Percentiles rank a stretch among this genome's conserved stretches.
phyloP scores from a whole-genome alignment of 2,329 filamentous ascomycete genomes.

The Cyphellophora europaea region DNA sequence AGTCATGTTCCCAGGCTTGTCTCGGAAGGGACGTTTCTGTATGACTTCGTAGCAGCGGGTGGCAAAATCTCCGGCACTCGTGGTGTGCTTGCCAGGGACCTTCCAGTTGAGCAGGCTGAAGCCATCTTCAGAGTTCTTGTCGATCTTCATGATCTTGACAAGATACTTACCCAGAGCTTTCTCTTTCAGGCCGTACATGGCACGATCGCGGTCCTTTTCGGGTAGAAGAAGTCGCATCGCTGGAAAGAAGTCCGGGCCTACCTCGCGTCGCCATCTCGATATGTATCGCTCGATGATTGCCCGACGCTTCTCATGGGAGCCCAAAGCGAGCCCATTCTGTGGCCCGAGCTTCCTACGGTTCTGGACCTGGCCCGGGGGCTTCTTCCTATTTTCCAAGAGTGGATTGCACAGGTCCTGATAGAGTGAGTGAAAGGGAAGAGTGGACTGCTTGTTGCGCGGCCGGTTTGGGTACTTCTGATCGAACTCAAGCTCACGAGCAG shows the following conservation, averaged over 20 bases:
- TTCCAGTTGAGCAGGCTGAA: constrained; percentile 87
- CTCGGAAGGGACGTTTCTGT: constrained; percentile 70
- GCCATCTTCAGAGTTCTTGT: constrained; percentile 81
- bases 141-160: constrained; percentile 88
- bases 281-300: constrained; percentile 83
- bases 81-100: constrained; percentile 60
- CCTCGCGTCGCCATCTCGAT: constrained; percentile 72
- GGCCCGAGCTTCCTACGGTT: constrained; percentile 51
- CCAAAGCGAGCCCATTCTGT: constrained; percentile 40
- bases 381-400: constrained; percentile 66
- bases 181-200: constrained; percentile 92
- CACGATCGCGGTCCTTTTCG: constrained; percentile 83
- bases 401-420: constrained; percentile 75
- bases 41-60: constrained; percentile 81
- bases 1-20: constrained; percentile 64
- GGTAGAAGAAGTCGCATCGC: constrained; percentile 85
- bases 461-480: constrained; percentile 64
- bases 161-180: constrained; percentile 79
- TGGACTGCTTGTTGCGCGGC: constrained; percentile 70
- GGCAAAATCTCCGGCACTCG: constrained; percentile 79
- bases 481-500: constrained; percentile 31
- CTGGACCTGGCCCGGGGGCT: constrained; percentile 46
- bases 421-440: constrained; percentile 72
- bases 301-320: constrained; percentile 67
- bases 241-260: constrained; percentile 88